Evolutionary conservation across 768 basidiomycete genomes (phyloP).

Genomic region (Amanita rimosa): DNA sequence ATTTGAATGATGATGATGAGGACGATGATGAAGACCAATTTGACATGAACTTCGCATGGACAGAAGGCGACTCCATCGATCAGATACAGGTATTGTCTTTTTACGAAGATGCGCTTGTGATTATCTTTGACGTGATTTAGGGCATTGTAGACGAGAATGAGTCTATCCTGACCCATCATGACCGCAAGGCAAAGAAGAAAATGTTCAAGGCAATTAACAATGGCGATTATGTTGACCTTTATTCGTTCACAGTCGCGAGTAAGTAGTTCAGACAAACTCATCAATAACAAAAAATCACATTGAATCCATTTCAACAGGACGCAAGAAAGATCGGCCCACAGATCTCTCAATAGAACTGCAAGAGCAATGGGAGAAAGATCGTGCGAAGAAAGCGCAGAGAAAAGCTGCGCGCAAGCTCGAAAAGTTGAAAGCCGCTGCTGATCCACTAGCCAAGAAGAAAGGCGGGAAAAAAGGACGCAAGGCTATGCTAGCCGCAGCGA

Average conservation of each 20-base stretch:
- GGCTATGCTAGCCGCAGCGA: constrained; percentile 47
- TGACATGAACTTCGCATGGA: constrained; percentile 18
- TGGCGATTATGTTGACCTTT: constrained; percentile 37
- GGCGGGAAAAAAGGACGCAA: constrained; percentile 62
- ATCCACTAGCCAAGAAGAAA: constrained; percentile 52
- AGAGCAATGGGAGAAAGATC: constrained; percentile 72
- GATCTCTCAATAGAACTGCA: constrained; percentile 46
- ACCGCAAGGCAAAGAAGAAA: constrained; percentile 40
- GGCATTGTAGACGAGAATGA: constrained; percentile 49
- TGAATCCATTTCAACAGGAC: constrained; percentile 16
- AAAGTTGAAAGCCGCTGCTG: constrained; percentile 43
- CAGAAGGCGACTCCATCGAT: constrained; percentile 40
- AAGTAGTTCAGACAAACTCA: constrained; percentile 15
- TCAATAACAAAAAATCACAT: neutral
- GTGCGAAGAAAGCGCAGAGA: constrained; percentile 67
- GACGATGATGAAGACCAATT: constrained; percentile 15
- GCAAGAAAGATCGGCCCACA: constrained; percentile 41
- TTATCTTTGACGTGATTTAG: constrained; percentile 20
- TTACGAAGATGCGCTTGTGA: neutral
- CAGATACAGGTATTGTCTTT: constrained; percentile 42
- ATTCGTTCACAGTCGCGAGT: constrained; percentile 38
- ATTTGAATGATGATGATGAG: constrained; percentile 24
- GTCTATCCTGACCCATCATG: constrained; percentile 29
- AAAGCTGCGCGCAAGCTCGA: constrained; percentile 53
- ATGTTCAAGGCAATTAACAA: constrained; percentile 50